Conservation (phyloP, 1,284 basidiomycete species). For the Meira nashicola region DNA sequence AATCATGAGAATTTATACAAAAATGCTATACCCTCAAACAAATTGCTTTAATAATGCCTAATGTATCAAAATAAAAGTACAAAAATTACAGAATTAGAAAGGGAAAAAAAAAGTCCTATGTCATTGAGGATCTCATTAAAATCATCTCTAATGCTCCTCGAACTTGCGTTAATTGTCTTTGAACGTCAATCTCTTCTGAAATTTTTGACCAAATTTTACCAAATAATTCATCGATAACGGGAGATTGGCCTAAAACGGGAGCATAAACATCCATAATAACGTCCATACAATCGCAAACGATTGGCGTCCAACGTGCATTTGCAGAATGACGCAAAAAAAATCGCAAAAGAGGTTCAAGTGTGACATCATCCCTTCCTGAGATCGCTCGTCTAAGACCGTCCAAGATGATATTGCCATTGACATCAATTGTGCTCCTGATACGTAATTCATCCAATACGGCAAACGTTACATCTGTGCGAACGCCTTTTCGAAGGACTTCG, state of each 20-base stretch:
- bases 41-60: no score
- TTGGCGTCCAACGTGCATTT: constrained; percentile 83
- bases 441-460: constrained; percentile 89
- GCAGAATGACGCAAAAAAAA: constrained; percentile 79
- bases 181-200: constrained; percentile 79
- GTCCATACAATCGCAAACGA: constrained; percentile 75
- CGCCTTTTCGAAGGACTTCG: constrained; percentile 41
- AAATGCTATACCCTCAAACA: no score
- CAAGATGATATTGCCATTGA: constrained; percentile 40
- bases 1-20: no score
- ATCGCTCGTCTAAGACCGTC: constrained; percentile 84
- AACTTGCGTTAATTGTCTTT: constrained; percentile 75
- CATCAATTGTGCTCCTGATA: constrained; percentile 57
- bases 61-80: no score
- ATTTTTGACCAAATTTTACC: constrained; percentile 77
- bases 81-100: no score
- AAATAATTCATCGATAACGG: constrained; percentile 79
- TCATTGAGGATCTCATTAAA: neutral
- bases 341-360: constrained; percentile 82
- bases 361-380: constrained; percentile 84
- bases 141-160: constrained; percentile 91
- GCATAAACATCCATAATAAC: constrained; percentile 88
- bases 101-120: neutral
- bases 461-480: constrained; percentile 64
- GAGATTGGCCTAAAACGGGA: constrained; percentile 84